Percentiles rank a stretch among this genome's conserved stretches.
These are phyloP conservation scores for Cercospora nicotianae DNA, from an alignment of 2,329 filamentous ascomycete genomes.

Conservation along the genomic window DNA sequence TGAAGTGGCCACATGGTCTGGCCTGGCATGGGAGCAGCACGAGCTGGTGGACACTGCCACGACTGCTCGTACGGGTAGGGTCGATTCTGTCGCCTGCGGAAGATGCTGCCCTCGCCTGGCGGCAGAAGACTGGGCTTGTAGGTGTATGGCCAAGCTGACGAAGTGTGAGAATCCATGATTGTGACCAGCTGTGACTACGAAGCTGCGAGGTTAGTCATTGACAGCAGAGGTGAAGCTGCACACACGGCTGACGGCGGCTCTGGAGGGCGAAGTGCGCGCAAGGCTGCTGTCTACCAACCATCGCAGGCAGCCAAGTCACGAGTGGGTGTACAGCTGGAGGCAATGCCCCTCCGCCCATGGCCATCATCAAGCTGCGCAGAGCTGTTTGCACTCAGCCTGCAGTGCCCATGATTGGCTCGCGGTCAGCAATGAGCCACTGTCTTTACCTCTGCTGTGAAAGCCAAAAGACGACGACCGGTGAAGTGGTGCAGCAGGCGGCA, in stretches of 20 bases:
- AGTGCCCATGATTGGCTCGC: constrained; percentile 15
- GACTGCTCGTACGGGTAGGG: background rate
- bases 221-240: background rate
- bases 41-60: background rate
- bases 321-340: background rate
- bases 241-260: background rate
- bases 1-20: background rate
- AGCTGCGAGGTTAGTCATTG: background rate
- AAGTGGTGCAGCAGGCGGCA: constrained; percentile 1
- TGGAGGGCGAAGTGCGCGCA: background rate
- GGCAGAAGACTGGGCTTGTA: background rate
- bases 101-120: background rate
- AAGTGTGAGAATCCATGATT: background rate
- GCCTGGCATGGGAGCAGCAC: background rate
- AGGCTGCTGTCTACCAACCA: background rate
- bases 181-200: background rate
- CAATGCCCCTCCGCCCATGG: background rate
- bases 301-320: constrained; percentile 20
- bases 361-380: constrained; percentile 9
- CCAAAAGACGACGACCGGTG: constrained; percentile 12
- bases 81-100: background rate
- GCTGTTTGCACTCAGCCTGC: constrained; percentile 9
- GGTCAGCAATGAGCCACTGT: constrained; percentile 17
- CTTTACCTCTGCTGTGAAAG: constrained; percentile 4
- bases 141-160: background rate